phyloP scores from a whole-genome alignment of 305 asterid genomes.

The Plantago coronopus region DNA sequence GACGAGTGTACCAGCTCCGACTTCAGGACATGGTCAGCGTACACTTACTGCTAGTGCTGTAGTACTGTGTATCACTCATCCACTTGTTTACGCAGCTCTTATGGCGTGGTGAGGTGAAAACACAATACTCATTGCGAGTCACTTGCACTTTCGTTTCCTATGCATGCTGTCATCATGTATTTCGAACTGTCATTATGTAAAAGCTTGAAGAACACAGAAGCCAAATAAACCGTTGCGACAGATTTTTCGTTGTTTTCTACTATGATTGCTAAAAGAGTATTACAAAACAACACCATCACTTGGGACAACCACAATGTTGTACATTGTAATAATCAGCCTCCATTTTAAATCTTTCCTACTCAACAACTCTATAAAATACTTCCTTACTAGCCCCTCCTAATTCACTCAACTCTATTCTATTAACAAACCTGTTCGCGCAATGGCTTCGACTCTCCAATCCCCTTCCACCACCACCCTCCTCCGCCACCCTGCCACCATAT shows the following conservation, averaged over 20 bases:
- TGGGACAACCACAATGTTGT: constrained; percentile 14
- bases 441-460: too few relatives aligned
- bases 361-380: too few relatives aligned
- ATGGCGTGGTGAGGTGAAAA: background rate
- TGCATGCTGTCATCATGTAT: constrained; percentile 9
- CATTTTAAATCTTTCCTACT: constrained; percentile 9
- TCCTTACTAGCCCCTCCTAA: too few relatives aligned
- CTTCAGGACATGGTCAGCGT: background rate
- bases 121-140: background rate
- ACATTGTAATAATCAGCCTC: constrained; percentile 30
- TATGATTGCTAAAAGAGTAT: too few relatives aligned
- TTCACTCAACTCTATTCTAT: too few relatives aligned
- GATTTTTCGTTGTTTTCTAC: too few relatives aligned
- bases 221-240: too few relatives aligned
- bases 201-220: too few relatives aligned
- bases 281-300: too few relatives aligned
- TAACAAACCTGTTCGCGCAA: too few relatives aligned
- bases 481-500: background rate
- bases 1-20: background rate
- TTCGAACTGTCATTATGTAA: too few relatives aligned
- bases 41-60: background rate
- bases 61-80: background rate
- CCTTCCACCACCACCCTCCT: too few relatives aligned
- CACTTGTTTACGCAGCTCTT: background rate
- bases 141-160: background rate